phyloP scores from a whole-genome alignment of 116 monocot genomes.

The Zostera marina region DNA sequence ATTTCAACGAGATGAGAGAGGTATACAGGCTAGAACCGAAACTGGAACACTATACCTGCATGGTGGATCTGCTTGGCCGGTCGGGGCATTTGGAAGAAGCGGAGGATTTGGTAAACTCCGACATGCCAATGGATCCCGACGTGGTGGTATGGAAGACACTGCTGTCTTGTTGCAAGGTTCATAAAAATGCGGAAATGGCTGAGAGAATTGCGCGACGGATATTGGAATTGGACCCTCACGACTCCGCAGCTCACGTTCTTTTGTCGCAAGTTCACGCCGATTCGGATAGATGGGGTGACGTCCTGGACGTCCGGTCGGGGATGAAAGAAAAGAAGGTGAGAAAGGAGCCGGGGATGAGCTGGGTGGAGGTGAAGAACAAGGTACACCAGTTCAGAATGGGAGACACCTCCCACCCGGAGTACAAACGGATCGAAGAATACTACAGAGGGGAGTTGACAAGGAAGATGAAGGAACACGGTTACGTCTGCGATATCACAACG shows the following conservation, averaged over 20 bases:
- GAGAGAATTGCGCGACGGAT: slow-evolving; percentile 35
- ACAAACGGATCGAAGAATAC: neutral
- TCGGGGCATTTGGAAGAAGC: slow-evolving; percentile 44
- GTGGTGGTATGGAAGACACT: slow-evolving; percentile 65
- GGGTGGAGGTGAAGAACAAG: slow-evolving; percentile 46
- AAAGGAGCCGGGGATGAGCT: slow-evolving; percentile 73
- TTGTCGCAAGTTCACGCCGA: slow-evolving; percentile 52
- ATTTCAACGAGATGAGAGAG: slow-evolving; percentile 37
- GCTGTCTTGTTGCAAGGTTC: slow-evolving; percentile 51
- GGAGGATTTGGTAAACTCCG: slow-evolving; percentile 33
- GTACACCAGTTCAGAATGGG: slow-evolving; percentile 47
- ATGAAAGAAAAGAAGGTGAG: slow-evolving; percentile 53
- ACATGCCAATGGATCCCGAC: slow-evolving; percentile 42
- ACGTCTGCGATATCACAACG: slow-evolving; percentile 11
- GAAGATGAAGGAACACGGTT: slow-evolving; percentile 5
- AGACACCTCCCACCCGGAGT: slow-evolving; percentile 17
- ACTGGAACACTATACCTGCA: slow-evolving; percentile 66
- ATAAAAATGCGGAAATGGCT: slow-evolving; percentile 40
- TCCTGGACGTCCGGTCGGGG: slow-evolving; percentile 27
- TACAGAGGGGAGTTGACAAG: no score
- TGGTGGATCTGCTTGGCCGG: slow-evolving; percentile 68
- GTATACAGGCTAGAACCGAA: slow-evolving; percentile 28
- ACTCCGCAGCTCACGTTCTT: slow-evolving; percentile 55
- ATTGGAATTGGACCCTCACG: slow-evolving; percentile 41
- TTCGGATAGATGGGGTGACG: slow-evolving; percentile 37